A percentile compares a stretch with the other conserved stretches of the same genome.
Evolutionary conservation across 73 alveolate species (phyloP).

Genomic region (Paramecium tetraurelia): DNA sequence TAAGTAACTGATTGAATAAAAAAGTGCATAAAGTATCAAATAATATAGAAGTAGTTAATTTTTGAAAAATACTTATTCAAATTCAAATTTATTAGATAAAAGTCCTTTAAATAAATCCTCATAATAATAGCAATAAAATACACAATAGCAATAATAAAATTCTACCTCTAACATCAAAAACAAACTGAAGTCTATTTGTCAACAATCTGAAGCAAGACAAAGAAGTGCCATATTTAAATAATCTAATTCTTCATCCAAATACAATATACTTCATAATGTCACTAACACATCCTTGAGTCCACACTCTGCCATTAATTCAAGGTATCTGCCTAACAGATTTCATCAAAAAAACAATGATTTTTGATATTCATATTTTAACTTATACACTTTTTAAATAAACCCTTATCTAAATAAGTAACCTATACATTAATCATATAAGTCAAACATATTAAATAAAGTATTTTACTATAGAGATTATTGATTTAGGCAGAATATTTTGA

Average conservation of each 20-base stretch:
- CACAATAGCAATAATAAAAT: background rate
- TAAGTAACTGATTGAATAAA: background rate
- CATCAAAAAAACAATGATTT: background rate
- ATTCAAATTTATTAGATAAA: background rate
- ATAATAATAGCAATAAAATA: background rate
- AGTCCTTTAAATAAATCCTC: background rate
- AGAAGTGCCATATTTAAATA: constrained; percentile 10
- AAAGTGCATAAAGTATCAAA: background rate
- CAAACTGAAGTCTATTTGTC: background rate
- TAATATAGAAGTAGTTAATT: background rate
- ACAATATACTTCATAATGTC: background rate
- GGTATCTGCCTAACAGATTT: background rate
- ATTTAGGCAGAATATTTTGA: no score
- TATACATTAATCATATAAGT: no score
- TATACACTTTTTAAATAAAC: background rate
- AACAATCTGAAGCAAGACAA: background rate
- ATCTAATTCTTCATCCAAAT: constrained; percentile 25
- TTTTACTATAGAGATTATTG: no score
- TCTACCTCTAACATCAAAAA: background rate
- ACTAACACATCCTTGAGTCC: constrained; percentile 25
- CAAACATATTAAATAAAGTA: no score
- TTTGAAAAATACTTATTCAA: background rate
- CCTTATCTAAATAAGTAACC: background rate
- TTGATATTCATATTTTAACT: background rate
- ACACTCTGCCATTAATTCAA: background rate